These are phyloP conservation scores for Mangifera indica DNA, from an alignment of 345 rosid species.

Conservation along the genomic window DNA sequence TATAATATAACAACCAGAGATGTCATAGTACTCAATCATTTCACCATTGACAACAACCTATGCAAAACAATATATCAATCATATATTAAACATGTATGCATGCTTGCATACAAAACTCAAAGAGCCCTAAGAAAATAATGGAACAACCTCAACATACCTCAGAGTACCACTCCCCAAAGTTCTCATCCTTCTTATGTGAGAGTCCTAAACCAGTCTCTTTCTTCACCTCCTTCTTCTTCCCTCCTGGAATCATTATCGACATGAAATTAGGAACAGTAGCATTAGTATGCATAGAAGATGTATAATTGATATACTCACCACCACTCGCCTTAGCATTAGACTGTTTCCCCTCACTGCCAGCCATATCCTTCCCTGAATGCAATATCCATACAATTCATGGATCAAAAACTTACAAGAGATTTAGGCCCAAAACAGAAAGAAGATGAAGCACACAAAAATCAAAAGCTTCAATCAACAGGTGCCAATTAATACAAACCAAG, in stretches of 20 bases:
- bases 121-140: neutral
- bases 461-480: neutral
- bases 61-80: constrained; percentile 1
- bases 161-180: constrained; percentile 95
- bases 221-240: constrained; percentile 93
- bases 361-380: constrained; percentile 12
- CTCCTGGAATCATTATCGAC: constrained; percentile 31
- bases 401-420: neutral
- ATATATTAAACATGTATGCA: neutral
- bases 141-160: constrained; percentile 51
- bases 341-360: constrained; percentile 29
- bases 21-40: constrained; percentile 96
- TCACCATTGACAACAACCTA: constrained; percentile 89
- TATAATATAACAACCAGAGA: constrained; percentile 93
- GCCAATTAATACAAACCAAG: neutral
- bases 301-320: constrained; percentile 12
- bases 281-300: neutral
- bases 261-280: constrained; percentile 1
- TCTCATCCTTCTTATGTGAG: constrained; percentile 72
- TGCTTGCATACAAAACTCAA: neutral
- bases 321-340: constrained; percentile 21
- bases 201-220: constrained; percentile 93
- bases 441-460: neutral
- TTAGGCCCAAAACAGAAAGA: neutral
- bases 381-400: neutral